Conservation (phyloP, 139 green algal species). For the Pleodorina starrii region DNA sequence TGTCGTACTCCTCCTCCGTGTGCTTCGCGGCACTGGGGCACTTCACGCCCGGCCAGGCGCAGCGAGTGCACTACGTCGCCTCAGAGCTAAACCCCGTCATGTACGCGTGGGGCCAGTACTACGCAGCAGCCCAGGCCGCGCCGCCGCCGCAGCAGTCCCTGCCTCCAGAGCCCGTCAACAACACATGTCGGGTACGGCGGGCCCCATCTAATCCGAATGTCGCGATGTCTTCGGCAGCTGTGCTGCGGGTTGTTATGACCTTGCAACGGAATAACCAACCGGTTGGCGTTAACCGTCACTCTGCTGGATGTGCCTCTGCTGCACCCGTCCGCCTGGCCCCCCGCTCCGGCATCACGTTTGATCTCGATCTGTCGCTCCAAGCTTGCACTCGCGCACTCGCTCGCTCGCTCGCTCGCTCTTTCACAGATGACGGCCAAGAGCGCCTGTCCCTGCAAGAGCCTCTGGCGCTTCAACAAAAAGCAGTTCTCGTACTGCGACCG, state of each 20-base stretch:
- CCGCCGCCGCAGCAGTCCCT: neutral
- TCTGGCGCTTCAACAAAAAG: neutral
- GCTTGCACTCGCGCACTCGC: no score
- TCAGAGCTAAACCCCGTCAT: neutral
- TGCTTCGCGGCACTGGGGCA: conserved; percentile 39
- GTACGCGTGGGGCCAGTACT: conserved; percentile 14
- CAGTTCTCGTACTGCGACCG: neutral
- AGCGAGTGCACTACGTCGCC: neutral
- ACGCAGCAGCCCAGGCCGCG: neutral
- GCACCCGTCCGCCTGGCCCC: no score
- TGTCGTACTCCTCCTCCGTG: conserved; percentile 32
- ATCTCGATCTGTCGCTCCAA: no score
- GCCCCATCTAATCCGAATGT: no score
- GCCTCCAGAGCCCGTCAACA: neutral
- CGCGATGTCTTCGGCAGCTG: no score
- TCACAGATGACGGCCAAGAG: neutral
- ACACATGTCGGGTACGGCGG: neutral
- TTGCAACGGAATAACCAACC: no score
- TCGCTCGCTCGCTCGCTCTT: neutral
- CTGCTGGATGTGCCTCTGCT: no score
- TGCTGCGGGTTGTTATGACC: no score
- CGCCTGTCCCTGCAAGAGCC: conserved; percentile 17
- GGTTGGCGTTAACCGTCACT: no score
- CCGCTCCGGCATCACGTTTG: no score
- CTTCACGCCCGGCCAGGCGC: neutral